A percentile compares a stretch with the other conserved stretches of the same genome.
Conservation (phyloP, 768 basidiomycete species). For the Calocybe gangraenosa region DNA sequence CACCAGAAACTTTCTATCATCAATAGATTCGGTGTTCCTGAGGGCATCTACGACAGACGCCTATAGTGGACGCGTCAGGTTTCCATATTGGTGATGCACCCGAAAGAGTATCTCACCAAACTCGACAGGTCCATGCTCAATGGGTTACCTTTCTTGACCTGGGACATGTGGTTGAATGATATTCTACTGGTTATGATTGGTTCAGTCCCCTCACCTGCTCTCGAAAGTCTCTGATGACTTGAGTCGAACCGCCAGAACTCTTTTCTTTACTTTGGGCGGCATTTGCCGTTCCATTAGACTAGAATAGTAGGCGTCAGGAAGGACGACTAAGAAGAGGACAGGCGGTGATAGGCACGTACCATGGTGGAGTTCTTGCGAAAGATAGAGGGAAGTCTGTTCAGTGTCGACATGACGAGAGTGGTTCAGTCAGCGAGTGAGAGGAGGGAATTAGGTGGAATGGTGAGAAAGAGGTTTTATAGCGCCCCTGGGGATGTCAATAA, state of each 20-base stretch:
- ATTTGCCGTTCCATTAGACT: conserved; percentile 16
- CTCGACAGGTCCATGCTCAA: conserved; percentile 33
- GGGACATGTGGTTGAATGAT: background rate
- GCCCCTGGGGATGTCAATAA: background rate
- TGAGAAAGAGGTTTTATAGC: conserved; percentile 4
- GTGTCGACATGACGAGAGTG: conserved; percentile 12
- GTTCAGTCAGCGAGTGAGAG: background rate
- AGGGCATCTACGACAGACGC: conserved; percentile 58
- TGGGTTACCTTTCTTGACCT: conserved; percentile 43
- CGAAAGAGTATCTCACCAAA: conserved; percentile 31
- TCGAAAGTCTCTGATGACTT: conserved; percentile 37
- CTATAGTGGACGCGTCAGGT: conserved; percentile 27
- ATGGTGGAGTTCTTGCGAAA: conserved; percentile 15
- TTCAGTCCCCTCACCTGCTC: conserved; percentile 31
- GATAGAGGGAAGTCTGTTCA: conserved; percentile 19
- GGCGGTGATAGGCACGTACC: background rate
- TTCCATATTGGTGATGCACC: background rate
- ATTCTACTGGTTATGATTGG: background rate
- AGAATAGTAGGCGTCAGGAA: background rate
- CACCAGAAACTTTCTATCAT: conserved; percentile 77
- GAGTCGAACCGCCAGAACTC: conserved; percentile 22
- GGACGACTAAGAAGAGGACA: background rate
- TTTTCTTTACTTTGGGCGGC: background rate
- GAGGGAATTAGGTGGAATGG: too few relatives aligned
- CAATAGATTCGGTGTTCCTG: conserved; percentile 54